phyloP scores from a whole-genome alignment of 805 yeast genomes.

The Cyberlindnera saturnus region DNA sequence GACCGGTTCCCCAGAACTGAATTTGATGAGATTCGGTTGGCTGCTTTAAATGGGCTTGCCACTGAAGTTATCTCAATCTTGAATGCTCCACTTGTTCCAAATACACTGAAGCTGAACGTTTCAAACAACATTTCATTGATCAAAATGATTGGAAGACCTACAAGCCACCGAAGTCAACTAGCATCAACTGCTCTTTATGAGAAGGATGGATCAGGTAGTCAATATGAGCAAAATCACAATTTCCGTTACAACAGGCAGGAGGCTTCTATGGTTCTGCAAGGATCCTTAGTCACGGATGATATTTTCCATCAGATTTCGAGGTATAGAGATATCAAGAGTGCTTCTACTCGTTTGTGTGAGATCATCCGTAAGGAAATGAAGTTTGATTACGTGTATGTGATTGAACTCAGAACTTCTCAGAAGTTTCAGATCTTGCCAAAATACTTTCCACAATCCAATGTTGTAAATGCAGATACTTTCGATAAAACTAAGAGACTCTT shows the following conservation, averaged over 20 bases:
- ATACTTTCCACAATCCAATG: constrained; percentile 39
- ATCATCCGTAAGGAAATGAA: constrained; percentile 29
- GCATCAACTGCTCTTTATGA: constrained; percentile 40
- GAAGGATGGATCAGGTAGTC: constrained; percentile 58
- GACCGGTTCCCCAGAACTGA: constrained; percentile 38
- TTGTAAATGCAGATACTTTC: constrained; percentile 39
- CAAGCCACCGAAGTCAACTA: constrained; percentile 35
- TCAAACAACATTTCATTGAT: constrained; percentile 9
- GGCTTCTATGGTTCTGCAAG: constrained; percentile 15
- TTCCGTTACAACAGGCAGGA: constrained; percentile 35
- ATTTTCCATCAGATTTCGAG: constrained; percentile 32
- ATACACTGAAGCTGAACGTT: background rate
- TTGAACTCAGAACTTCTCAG: constrained; percentile 48
- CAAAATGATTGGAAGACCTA: constrained; percentile 49
- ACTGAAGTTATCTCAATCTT: constrained; percentile 37
- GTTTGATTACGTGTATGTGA: constrained; percentile 40
- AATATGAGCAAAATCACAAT: constrained; percentile 45
- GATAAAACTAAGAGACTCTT: constrained; percentile 32
- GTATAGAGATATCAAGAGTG: constrained; percentile 37
- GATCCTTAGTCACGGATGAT: constrained; percentile 25
- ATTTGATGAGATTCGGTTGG: constrained; percentile 31
- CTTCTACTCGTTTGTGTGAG: constrained; percentile 36
- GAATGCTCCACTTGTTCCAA: constrained; percentile 26
- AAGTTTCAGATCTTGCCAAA: constrained; percentile 34
- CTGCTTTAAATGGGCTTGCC: constrained; percentile 32